Evolutionary conservation across 2,329 filamentous ascomycete species (phyloP).

Genomic region (Colletotrichum noveboracense): DNA sequence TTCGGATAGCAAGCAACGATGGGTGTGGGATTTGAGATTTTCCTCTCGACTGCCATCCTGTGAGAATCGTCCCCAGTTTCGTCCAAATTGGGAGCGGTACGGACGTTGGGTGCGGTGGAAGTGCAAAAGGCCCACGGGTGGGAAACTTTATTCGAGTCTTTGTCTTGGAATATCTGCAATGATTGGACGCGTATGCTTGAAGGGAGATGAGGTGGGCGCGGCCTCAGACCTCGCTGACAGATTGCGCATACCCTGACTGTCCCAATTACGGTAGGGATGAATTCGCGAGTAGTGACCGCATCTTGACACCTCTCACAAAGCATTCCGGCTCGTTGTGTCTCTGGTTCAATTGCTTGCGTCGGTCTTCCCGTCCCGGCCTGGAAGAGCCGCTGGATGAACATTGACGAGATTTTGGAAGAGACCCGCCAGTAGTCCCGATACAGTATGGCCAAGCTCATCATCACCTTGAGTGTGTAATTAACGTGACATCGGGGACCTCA

Average conservation of each 20-base stretch:
- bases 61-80: not conserved
- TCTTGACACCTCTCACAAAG: not conserved
- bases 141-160: conserved; percentile 8
- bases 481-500: not conserved
- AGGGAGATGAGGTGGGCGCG: conserved; percentile 3
- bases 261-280: not conserved
- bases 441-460: not conserved
- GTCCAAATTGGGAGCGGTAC: not conserved
- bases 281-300: not conserved
- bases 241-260: conserved; percentile 1
- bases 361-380: not conserved
- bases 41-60: not conserved
- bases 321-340: not conserved
- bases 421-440: not conserved
- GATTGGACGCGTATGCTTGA: not conserved
- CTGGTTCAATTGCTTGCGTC: not conserved
- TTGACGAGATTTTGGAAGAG: not conserved
- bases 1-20: not conserved
- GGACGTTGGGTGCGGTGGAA: not conserved
- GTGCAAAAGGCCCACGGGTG: not conserved
- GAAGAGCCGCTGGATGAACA: not conserved
- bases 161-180: not conserved
- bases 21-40: not conserved
- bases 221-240: conserved; percentile 14
- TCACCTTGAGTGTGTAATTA: not conserved